A percentile compares a stretch with the other conserved stretches of the same genome.
phyloP scores from a whole-genome alignment of 2,329 filamentous ascomycete species.

The Grosmannia huntii region DNA sequence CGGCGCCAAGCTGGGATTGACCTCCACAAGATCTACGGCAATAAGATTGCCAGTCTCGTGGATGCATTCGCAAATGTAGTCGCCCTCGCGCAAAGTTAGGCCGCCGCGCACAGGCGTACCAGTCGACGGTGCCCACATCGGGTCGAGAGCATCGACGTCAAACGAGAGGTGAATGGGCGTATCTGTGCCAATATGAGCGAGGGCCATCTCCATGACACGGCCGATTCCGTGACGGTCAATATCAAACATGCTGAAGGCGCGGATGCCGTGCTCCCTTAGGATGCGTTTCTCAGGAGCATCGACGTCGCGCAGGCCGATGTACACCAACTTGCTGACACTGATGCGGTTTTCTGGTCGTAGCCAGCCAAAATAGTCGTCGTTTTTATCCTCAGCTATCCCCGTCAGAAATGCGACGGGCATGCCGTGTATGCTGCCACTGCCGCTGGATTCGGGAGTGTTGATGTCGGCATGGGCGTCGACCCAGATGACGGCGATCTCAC shows the following conservation, averaged over 20 bases:
- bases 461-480: constrained; percentile 97
- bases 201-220: constrained; percentile 93
- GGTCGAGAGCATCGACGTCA: constrained; percentile 92
- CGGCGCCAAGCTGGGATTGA: constrained; percentile 59
- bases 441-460: constrained; percentile 85
- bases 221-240: constrained; percentile 86
- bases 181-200: constrained; percentile 86
- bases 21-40: constrained; percentile 72
- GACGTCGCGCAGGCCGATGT: constrained; percentile 90
- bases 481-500: constrained; percentile 93
- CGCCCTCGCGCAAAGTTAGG: constrained; percentile 84
- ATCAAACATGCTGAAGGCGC: constrained; percentile 97
- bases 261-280: constrained; percentile 76
- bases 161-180: constrained; percentile 96
- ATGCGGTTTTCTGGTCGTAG: constrained; percentile 57
- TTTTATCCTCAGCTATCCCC: constrained; percentile 64
- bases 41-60: constrained; percentile 68
- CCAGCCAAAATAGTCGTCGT: constrained; percentile 82
- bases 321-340: constrained; percentile 77
- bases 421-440: constrained; percentile 88
- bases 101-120: constrained; percentile 91
- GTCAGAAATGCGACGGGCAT: constrained; percentile 94
- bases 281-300: constrained; percentile 91
- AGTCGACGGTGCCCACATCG: constrained; percentile 90
- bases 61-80: constrained; percentile 87